A percentile compares a stretch with the other conserved stretches of the same genome.
phyloP scores from a whole-genome alignment of 208 protist species.

The Acanthamoeba healyi region DNA sequence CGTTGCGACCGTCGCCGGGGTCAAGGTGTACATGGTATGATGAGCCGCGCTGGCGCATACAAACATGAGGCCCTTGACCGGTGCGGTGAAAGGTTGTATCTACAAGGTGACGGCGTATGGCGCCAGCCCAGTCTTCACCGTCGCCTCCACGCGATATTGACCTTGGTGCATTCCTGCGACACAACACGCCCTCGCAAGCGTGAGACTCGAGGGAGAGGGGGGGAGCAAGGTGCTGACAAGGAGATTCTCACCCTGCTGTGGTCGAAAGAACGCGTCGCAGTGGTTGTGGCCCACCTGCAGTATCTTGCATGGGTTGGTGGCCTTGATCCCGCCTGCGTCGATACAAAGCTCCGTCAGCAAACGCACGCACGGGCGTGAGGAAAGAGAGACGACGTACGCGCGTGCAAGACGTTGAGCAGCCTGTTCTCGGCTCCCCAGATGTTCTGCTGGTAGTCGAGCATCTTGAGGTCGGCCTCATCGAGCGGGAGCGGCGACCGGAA shows the following conservation, averaged over 20 bases:
- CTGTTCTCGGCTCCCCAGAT: conserved; percentile 35
- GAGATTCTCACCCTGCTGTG: background rate
- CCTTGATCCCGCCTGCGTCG: background rate
- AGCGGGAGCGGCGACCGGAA: conserved; percentile 23
- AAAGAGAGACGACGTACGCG: too few species aligned
- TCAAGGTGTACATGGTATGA: conserved; percentile 27
- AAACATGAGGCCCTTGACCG: background rate
- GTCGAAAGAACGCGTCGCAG: conserved; percentile 32
- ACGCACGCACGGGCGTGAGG: too few species aligned
- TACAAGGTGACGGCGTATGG: background rate
- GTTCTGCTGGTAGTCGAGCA: conserved; percentile 52
- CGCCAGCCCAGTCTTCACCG: background rate
- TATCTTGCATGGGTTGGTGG: conserved; percentile 23
- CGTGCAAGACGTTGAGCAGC: background rate
- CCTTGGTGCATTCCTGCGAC: background rate
- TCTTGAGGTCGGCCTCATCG: conserved; percentile 20
- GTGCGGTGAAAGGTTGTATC: too few species aligned
- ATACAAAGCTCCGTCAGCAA: background rate
- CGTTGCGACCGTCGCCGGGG: background rate
- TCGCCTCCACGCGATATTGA: background rate
- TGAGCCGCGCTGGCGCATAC: background rate
- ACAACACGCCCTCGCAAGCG: background rate
- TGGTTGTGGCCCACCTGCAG: conserved; percentile 45
- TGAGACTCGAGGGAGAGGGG: background rate
- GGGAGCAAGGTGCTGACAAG: background rate